phyloP scores from a whole-genome alignment of 2,329 filamentous ascomycete species.

The Stenocarpella maydis region DNA sequence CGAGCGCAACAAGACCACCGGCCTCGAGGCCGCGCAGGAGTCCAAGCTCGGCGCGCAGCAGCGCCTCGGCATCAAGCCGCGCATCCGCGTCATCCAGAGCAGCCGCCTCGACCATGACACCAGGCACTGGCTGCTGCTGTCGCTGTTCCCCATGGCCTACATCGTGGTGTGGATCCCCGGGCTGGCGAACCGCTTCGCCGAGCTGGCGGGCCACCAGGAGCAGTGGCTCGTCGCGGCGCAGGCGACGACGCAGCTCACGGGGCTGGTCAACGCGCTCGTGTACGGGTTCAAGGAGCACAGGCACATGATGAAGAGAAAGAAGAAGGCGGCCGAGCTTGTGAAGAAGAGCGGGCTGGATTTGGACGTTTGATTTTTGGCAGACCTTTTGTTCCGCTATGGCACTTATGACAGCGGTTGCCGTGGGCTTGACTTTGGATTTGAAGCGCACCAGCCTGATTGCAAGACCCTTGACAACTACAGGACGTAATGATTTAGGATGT shows the following conservation, averaged over 20 bases:
- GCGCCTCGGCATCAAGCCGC: conserved; percentile 29
- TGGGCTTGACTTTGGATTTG: background rate
- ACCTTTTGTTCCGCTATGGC: background rate
- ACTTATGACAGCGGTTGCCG: background rate
- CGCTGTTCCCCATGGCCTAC: conserved; percentile 30
- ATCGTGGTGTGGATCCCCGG: conserved; percentile 32
- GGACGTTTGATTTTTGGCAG: background rate
- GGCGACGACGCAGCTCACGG: conserved; percentile 33
- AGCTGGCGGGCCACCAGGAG: conserved; percentile 10
- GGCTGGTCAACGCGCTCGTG: conserved; percentile 31
- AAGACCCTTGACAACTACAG: too few species aligned
- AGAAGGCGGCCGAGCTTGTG: conserved; percentile 8
- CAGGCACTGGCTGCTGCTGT: conserved; percentile 30
- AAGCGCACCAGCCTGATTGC: background rate
- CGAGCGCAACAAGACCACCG: conserved; percentile 26
- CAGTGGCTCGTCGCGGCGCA: conserved; percentile 25
- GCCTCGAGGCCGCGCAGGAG: conserved; percentile 31
- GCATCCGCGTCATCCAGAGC: conserved; percentile 24
- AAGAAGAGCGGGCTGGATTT: conserved; percentile 1
- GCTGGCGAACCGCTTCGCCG: conserved; percentile 26
- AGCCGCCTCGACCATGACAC: conserved; percentile 33
- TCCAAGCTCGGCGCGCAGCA: conserved; percentile 25
- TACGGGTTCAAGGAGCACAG: conserved; percentile 32
- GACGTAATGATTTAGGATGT: conserved; percentile 6
- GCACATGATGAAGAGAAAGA: conserved; percentile 18